Percentiles rank a stretch among this genome's conserved stretches.
Conservation (phyloP, 2,329 filamentous ascomycete genomes). For the Lomentospora prolificans region DNA sequence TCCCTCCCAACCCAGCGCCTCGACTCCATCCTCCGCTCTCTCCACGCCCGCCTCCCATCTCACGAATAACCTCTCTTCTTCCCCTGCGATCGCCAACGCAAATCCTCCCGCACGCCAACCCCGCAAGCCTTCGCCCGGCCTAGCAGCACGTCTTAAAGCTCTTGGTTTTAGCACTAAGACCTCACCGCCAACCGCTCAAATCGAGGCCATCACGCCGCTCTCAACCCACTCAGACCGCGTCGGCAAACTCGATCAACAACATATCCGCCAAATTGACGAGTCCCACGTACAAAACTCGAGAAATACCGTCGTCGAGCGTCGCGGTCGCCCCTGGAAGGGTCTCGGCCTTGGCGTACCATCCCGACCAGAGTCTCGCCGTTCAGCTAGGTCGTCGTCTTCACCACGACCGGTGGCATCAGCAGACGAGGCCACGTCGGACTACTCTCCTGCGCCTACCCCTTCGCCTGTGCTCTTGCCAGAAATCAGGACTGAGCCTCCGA, state of each 20-base stretch:
- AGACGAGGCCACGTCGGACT: constrained; percentile 19
- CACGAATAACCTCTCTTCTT: constrained; percentile 12
- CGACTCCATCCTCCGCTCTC: constrained; percentile 12
- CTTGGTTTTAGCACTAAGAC: constrained; percentile 43
- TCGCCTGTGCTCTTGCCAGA: constrained; percentile 34
- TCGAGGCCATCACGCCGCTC: constrained; percentile 13
- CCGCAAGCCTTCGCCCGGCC: constrained; percentile 53
- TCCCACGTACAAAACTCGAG: constrained; percentile 49
- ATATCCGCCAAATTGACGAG: constrained; percentile 59
- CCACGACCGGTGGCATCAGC: constrained; percentile 8
- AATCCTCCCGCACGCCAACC: constrained; percentile 17
- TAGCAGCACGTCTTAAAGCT: constrained; percentile 55
- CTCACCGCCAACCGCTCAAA: constrained; percentile 23
- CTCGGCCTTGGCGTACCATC: constrained; percentile 36
- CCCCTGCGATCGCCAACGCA: constrained; percentile 16
- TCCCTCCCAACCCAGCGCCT: background rate
- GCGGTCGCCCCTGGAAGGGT: constrained; percentile 65
- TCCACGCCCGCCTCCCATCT: constrained; percentile 15
- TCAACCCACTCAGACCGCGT: constrained; percentile 34
- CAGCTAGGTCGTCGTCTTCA: background rate
- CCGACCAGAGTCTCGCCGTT: constrained; percentile 10
- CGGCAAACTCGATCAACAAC: constrained; percentile 60
- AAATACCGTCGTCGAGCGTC: constrained; percentile 45
- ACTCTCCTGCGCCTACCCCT: constrained; percentile 14
- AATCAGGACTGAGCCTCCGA: constrained; percentile 37